A percentile compares a stretch with the other conserved stretches of the same genome.
phyloP scores from a whole-genome alignment of 139 green algal species.

The Parachlorella kessleri region DNA sequence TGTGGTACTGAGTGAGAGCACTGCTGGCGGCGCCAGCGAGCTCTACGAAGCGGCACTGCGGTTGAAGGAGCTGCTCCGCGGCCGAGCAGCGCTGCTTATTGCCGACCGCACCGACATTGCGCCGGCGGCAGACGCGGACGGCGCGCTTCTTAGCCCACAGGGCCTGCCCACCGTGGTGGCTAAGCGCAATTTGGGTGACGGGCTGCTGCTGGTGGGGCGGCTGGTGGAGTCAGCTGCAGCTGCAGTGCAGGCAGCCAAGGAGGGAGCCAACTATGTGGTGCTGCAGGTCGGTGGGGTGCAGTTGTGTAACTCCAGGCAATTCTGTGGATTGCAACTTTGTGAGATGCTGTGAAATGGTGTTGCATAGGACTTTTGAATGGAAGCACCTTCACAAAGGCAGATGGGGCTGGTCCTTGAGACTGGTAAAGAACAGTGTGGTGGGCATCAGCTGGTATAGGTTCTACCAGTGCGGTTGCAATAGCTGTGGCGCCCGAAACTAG shows the following conservation, averaged over 20 bases:
- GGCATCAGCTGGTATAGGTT: too few relatives aligned
- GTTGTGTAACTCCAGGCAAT: too few relatives aligned
- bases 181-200: constrained; percentile 69
- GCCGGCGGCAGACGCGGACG: constrained; percentile 78
- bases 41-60: constrained; percentile 84
- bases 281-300: constrained; percentile 40
- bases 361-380: too few relatives aligned
- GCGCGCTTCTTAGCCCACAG: constrained; percentile 78
- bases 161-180: constrained; percentile 90
- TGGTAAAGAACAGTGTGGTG: too few relatives aligned
- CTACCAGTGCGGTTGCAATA: too few relatives aligned
- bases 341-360: too few relatives aligned
- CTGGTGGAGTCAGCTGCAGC: constrained; percentile 47
- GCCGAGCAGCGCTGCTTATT: constrained; percentile 80
- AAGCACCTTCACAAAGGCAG: too few relatives aligned
- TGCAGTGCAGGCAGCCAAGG: constrained; percentile 66
- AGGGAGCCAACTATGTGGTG: constrained; percentile 83
- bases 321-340: too few relatives aligned
- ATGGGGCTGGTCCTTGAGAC: too few relatives aligned
- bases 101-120: constrained; percentile 90
- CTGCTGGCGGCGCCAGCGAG: constrained; percentile 30
- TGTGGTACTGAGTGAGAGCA: constrained; percentile 60
- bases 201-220: constrained; percentile 65
- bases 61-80: constrained; percentile 74
- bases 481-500: too few relatives aligned